Base-by-base conservation (phyloP, 805 yeast species). In the Wickerhamia fluorescens region DNA sequence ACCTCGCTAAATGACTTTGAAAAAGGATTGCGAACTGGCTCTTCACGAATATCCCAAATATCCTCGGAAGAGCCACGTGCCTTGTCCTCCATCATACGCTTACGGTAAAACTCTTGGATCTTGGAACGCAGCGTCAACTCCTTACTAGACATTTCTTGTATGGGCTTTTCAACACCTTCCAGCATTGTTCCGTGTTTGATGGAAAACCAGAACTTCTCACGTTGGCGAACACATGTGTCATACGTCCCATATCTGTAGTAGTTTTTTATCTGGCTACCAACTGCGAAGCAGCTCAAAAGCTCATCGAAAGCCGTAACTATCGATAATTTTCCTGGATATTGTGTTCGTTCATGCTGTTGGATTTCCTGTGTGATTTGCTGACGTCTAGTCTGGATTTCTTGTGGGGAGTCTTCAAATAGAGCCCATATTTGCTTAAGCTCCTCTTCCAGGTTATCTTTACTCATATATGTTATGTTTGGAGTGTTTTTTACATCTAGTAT, bases 251-350 rank as follows among this genome's bases (percentile, higher is more conserved):
- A 81, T 31, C 96, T 63, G 50, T 88, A 89, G 45, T 82, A 81
- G 54, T 81, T 72, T 36, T 94, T 72, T 13, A 84, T 58, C 49
- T 88, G 96, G 1, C 96, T 96, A 3, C 95, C 96, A 3, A 88
- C 49, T 0, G 96, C 83, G 57, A 83, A 86, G 51, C 97, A 89
- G 26, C 74, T 78, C 25, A 87, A 68, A 14, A 88, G 62, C 47
- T 86, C 94, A 53, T 88, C 95, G 54, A 88, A 78, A 1, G 92
- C 92, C 24, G 89, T 85, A 30, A 78, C 64, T 5, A 62, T 42
- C 9, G 63, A 50, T 26, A 63, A 41, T 15, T 52, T 51, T n/a
- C 51, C 42, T 4, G 68, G 68, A 30, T 52, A 49, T 27, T 38
- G 36, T 13, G 31, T 24, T 16, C 27, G 27, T 9, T 38, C 42